These are phyloP conservation scores for Penicillium freii DNA, from an alignment of 2,329 filamentous ascomycete genomes.

Conservation along the genomic window DNA sequence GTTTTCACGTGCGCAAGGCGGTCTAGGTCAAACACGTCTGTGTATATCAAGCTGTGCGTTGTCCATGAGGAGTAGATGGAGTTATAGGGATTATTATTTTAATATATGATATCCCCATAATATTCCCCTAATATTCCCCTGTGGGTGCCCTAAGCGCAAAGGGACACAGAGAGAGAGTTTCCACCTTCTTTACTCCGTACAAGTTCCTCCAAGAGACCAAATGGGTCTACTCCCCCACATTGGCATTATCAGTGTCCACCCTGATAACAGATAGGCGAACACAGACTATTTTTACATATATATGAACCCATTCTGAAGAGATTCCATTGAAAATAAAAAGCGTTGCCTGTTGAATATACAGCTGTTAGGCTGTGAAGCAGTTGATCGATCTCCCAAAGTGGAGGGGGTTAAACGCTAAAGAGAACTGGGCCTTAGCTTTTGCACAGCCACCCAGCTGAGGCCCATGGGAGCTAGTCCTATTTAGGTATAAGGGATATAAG, in stretches of 20 bases:
- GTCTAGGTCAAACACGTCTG: slow-evolving; percentile 16
- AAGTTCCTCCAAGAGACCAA: slow-evolving; percentile 7
- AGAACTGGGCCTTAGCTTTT: slow-evolving; percentile 13
- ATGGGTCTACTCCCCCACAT: slow-evolving; percentile 17
- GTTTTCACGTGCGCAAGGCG: slow-evolving; percentile 29
- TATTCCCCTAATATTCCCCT: background rate
- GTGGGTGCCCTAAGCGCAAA: slow-evolving; percentile 10
- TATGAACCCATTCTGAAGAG: background rate
- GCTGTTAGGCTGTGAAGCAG: background rate
- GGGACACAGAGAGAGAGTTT: background rate
- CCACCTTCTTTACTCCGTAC: background rate
- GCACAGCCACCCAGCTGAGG: slow-evolving; percentile 34
- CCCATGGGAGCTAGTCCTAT: slow-evolving; percentile 18
- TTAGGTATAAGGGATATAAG: slow-evolving; percentile 12
- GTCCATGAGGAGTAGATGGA: background rate
- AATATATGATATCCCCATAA: background rate
- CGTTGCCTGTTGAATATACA: background rate
- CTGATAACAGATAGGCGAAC: slow-evolving; percentile 19
- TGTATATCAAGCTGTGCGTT: background rate
- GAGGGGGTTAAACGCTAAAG: slow-evolving; percentile 4
- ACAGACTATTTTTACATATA: slow-evolving; percentile 5
- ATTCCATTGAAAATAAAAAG: slow-evolving; percentile 1
- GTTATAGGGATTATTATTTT: background rate
- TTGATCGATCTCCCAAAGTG: slow-evolving; percentile 3
- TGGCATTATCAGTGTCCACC: slow-evolving; percentile 15